Percentiles rank a stretch among this genome's conserved stretches.
Evolutionary conservation across 306 rosid genomes (phyloP).

Genomic region (Begonia fuchsioides): DNA sequence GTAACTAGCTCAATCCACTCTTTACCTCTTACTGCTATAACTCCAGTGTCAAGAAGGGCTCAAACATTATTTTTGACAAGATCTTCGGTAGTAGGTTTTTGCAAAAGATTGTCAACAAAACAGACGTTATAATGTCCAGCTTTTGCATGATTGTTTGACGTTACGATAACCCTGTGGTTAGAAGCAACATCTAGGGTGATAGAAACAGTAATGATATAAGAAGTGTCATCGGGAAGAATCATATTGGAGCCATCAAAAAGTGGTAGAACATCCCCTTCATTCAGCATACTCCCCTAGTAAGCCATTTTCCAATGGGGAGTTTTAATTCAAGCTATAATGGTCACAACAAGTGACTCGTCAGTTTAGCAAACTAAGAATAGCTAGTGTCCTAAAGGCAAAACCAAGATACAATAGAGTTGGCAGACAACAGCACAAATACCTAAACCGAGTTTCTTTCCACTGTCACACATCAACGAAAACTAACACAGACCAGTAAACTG

Average conservation of each 20-base stretch:
- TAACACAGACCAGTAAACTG: neutral
- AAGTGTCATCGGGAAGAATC: conserved; percentile 65
- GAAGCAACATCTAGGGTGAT: conserved; percentile 90
- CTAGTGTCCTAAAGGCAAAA: too few species aligned
- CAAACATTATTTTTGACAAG: conserved; percentile 60
- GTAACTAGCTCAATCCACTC: conserved; percentile 79
- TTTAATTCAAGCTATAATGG: too few species aligned
- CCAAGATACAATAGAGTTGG: too few species aligned
- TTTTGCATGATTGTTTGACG: conserved; percentile 37
- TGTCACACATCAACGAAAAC: neutral
- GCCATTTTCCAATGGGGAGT: too few species aligned
- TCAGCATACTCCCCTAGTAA: too few species aligned
- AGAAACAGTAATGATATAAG: conserved; percentile 86
- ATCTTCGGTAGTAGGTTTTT: conserved; percentile 67
- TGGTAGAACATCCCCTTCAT: conserved; percentile 68
- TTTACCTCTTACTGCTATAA: conserved; percentile 86
- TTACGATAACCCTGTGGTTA: conserved; percentile 87
- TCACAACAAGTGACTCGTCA: too few species aligned
- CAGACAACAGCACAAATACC: neutral
- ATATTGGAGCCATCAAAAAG: conserved; percentile 79
- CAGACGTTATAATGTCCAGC: conserved; percentile 32
- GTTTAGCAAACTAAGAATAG: too few species aligned
- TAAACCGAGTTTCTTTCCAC: too few species aligned
- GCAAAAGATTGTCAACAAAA: conserved; percentile 76
- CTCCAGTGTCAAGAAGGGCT: conserved; percentile 87